Conservation (phyloP, 1,139 yeast species). For the Suhomyces atakaporum region DNA sequence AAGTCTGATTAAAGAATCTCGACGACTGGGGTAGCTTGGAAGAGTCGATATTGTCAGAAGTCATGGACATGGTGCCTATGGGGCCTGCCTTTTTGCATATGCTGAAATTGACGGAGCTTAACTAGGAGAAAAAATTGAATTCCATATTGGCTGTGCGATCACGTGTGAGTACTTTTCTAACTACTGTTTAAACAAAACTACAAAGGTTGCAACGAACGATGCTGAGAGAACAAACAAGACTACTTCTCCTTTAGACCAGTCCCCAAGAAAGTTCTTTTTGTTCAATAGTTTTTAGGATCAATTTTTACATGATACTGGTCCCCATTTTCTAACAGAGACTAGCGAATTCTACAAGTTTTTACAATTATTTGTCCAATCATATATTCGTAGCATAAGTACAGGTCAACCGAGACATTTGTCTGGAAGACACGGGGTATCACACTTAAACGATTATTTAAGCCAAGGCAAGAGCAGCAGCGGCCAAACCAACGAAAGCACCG, state of each 20-base stretch:
- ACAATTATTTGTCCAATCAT: slow-evolving; percentile 1
- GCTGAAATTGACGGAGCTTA: background rate
- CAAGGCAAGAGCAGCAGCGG: slow-evolving; percentile 19
- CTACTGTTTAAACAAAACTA: no score
- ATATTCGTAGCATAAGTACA: background rate
- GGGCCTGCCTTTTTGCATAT: background rate
- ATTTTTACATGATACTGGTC: no score
- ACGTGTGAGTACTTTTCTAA: no score
- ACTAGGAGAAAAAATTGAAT: slow-evolving; percentile 5
- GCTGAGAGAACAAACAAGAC: no score
- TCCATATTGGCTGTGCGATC: slow-evolving; percentile 3
- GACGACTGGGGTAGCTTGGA: slow-evolving; percentile 37
- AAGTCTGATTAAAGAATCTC: slow-evolving; percentile 33
- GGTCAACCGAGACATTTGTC: background rate
- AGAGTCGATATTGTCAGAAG: slow-evolving; percentile 19
- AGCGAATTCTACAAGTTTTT: no score
- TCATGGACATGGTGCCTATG: slow-evolving; percentile 7
- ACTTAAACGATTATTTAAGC: background rate
- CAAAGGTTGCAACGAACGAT: no score
- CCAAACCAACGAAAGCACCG: slow-evolving; percentile 23
- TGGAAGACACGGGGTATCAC: background rate
- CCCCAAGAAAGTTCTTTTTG: no score
- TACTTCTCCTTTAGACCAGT: no score
- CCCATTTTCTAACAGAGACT: no score
- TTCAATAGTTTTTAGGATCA: no score